Evolutionary conservation across 2,329 filamentous ascomycete species (phyloP).

Genomic region (Neoarthrinium moseri): DNA sequence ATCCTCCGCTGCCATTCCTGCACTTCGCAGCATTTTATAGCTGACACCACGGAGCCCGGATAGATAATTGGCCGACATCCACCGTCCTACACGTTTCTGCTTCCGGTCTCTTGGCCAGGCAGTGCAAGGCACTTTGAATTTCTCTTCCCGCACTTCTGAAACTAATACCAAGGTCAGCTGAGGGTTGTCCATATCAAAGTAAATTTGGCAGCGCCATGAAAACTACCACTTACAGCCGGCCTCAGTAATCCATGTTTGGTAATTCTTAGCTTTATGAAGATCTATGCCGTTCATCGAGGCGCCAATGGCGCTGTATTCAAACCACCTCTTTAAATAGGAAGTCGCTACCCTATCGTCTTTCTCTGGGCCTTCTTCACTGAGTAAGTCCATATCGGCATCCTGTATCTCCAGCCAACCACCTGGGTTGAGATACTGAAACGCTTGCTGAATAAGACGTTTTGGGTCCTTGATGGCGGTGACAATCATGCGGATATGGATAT

Average conservation of each 20-base stretch:
- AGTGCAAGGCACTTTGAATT: conserved; percentile 7
- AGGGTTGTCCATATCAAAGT: not conserved
- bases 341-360: not conserved
- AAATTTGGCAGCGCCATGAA: not conserved
- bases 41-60: conserved; percentile 4
- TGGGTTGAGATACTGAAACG: not conserved
- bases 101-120: conserved; percentile 5
- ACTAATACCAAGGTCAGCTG: not conserved
- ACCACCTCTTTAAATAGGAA: conserved; percentile 4
- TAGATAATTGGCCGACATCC: conserved; percentile 6
- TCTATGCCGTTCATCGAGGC: conserved; percentile 3
- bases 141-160: conserved; percentile 3
- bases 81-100: not conserved
- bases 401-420: conserved; percentile 7
- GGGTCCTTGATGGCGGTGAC: conserved; percentile 1
- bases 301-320: not conserved
- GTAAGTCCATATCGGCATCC: conserved; percentile 6
- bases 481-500: conserved; percentile 5
- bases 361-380: conserved; percentile 2
- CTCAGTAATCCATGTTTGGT: conserved; percentile 3
- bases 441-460: conserved; percentile 1
- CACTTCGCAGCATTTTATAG: conserved; percentile 6
- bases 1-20: conserved; percentile 4
- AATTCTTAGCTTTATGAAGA: conserved; percentile 3
- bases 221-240: conserved; percentile 4